Percentiles rank a stretch among this genome's conserved stretches.
Evolutionary conservation across 2,329 filamentous ascomycete species (phyloP).

Genomic region (Scedosporium dehoogii): DNA sequence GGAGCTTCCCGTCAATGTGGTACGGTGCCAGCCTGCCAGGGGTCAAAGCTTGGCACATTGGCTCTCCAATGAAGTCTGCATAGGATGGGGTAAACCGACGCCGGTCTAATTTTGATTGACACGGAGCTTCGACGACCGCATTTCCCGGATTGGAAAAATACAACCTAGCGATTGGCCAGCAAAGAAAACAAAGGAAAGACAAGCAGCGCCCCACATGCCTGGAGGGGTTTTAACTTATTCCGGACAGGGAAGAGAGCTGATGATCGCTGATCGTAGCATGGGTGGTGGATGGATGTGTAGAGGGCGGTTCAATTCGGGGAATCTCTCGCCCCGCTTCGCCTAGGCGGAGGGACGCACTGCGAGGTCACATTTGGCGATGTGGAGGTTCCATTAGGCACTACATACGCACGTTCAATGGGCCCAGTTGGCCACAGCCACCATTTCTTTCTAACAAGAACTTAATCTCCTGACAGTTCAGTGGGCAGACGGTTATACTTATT

Average conservation of each 20-base stretch:
- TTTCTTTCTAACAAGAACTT: no score
- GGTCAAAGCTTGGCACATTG: background rate
- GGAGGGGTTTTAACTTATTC: background rate
- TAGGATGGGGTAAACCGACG: background rate
- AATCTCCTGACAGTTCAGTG: no score
- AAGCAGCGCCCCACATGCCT: background rate
- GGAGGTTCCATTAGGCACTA: no score
- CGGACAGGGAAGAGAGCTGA: background rate
- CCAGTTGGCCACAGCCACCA: no score
- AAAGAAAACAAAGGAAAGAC: background rate
- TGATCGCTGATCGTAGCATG: background rate
- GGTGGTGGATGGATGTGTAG: background rate
- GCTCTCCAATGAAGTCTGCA: background rate
- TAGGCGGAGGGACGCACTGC: background rate
- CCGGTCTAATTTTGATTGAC: background rate
- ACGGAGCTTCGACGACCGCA: background rate
- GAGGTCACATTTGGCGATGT: background rate
- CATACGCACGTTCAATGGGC: no score
- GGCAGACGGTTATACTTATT: no score
- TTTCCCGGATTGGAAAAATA: background rate
- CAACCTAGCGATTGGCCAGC: background rate
- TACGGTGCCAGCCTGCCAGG: background rate
- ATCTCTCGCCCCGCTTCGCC: background rate
- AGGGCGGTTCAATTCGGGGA: background rate
- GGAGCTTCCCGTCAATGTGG: background rate